Evolutionary conservation across 2,329 filamentous ascomycete species (phyloP).

Genomic region (Nannizzia gypsea): DNA sequence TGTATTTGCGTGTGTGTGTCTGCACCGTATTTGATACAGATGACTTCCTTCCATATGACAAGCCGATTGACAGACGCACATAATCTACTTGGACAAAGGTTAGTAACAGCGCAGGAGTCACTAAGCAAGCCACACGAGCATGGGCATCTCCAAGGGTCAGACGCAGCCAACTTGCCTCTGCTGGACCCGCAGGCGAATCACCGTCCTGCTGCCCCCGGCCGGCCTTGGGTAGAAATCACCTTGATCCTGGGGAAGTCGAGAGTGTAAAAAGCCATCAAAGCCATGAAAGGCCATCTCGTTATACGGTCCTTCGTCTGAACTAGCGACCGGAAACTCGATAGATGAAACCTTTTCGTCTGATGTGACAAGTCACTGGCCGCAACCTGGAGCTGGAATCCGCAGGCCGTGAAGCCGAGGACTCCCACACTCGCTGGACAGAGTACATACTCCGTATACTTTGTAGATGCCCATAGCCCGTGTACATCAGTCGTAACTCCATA

Average conservation of each 20-base stretch:
- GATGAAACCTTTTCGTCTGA: background rate
- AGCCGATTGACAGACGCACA: background rate
- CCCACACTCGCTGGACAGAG: too few species aligned
- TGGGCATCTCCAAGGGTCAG: background rate
- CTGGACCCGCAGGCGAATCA: background rate
- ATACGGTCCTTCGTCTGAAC: background rate
- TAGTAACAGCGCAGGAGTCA: background rate
- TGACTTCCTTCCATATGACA: background rate
- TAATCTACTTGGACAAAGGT: background rate
- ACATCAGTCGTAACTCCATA: too few species aligned
- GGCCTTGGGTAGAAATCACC: too few species aligned
- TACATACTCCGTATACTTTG: too few species aligned
- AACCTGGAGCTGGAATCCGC: background rate
- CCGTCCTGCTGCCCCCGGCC: background rate
- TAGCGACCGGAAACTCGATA: background rate
- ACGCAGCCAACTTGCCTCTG: background rate
- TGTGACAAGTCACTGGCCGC: background rate
- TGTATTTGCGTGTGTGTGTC: too few species aligned
- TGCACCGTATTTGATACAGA: too few species aligned
- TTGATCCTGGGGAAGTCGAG: conserved; percentile 1
- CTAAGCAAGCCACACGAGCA: background rate
- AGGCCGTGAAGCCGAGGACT: background rate
- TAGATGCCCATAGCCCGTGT: too few species aligned
- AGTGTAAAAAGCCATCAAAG: too few species aligned
- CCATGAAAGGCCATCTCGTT: too few species aligned